These are phyloP conservation scores for Tolypocladium endophyticum DNA, from an alignment of 2,329 filamentous ascomycete genomes.

Conservation along the genomic window DNA sequence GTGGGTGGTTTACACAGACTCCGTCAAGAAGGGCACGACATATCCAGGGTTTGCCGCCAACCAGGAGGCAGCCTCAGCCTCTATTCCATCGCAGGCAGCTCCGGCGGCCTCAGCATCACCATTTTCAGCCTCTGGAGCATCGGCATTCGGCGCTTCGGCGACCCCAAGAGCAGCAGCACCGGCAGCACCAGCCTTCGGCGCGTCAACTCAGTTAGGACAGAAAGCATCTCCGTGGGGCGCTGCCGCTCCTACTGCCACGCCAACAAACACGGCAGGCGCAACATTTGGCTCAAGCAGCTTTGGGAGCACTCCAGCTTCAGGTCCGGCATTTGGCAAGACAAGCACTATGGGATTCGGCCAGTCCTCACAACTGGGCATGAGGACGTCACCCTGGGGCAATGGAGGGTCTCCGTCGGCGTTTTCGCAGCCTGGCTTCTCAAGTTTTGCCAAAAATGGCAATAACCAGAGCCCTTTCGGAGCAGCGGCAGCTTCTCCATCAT, in stretches of 20 bases:
- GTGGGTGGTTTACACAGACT: constrained; percentile 89
- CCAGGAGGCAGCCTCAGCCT: constrained; percentile 20
- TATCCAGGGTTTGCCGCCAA: constrained; percentile 59
- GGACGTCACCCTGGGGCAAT: constrained; percentile 43
- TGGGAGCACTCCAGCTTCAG: constrained; percentile 23
- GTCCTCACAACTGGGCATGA: constrained; percentile 34
- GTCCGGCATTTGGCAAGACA: constrained; percentile 39
- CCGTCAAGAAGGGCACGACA: constrained; percentile 60
- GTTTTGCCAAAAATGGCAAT: constrained; percentile 23
- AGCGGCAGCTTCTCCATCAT: constrained; percentile 19
- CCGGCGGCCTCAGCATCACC: constrained; percentile 19
- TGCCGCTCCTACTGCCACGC: constrained; percentile 16
- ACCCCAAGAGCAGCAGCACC: constrained; percentile 14
- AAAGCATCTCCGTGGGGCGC: constrained; percentile 41
- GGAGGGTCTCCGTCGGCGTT: constrained; percentile 33
- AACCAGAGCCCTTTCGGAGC: constrained; percentile 24
- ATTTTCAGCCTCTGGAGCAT: constrained; percentile 15
- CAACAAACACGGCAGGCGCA: constrained; percentile 21
- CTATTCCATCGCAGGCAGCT: constrained; percentile 18
- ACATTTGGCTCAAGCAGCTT: constrained; percentile 37
- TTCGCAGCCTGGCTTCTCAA: constrained; percentile 42
- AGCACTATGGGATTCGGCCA: constrained; percentile 42
- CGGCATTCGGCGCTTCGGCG: constrained; percentile 30
- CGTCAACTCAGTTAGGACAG: constrained; percentile 36
- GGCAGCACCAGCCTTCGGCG: constrained; percentile 32